Conservation (phyloP, 2,329 filamentous ascomycete species). For the Zymoseptoria crescenta region DNA sequence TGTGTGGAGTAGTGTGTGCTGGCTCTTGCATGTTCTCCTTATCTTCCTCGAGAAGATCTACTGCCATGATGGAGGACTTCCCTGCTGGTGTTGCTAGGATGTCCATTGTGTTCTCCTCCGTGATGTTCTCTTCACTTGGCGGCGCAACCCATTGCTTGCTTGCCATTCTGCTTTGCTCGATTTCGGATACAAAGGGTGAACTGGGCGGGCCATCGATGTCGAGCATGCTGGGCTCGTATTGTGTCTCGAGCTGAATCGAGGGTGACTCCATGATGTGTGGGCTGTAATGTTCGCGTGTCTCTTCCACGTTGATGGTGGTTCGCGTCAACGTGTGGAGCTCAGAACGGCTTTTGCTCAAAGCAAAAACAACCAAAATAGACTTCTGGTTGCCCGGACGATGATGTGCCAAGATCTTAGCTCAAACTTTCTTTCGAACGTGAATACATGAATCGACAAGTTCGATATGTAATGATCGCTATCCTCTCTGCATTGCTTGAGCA, state of each 20-base stretch:
- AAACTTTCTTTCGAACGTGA: neutral
- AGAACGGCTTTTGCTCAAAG: neutral
- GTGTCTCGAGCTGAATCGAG: constrained; percentile 4
- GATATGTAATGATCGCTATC: too few species aligned
- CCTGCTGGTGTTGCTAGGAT: constrained; percentile 13
- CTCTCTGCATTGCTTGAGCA: too few species aligned
- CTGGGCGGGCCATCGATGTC: constrained; percentile 33
- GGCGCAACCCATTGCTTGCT: constrained; percentile 24
- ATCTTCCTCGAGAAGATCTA: constrained; percentile 17
- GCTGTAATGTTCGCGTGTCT: neutral
- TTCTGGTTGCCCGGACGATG: neutral
- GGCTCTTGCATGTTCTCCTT: constrained; percentile 26
- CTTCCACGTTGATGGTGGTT: neutral
- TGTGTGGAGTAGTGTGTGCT: constrained; percentile 13
- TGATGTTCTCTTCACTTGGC: constrained; percentile 10
- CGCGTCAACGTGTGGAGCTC: neutral
- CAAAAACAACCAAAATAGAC: neutral
- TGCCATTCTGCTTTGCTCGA: constrained; percentile 29
- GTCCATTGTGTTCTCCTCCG: constrained; percentile 14
- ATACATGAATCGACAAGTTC: too few species aligned
- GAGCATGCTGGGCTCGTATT: constrained; percentile 15
- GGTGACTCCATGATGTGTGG: constrained; percentile 17
- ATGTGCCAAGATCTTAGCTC: neutral
- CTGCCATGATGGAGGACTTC: constrained; percentile 2
- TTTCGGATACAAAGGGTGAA: constrained; percentile 42